Base-by-base conservation (phyloP, 176 grass and related monocot genomes). In the Carex scoparia region DNA sequence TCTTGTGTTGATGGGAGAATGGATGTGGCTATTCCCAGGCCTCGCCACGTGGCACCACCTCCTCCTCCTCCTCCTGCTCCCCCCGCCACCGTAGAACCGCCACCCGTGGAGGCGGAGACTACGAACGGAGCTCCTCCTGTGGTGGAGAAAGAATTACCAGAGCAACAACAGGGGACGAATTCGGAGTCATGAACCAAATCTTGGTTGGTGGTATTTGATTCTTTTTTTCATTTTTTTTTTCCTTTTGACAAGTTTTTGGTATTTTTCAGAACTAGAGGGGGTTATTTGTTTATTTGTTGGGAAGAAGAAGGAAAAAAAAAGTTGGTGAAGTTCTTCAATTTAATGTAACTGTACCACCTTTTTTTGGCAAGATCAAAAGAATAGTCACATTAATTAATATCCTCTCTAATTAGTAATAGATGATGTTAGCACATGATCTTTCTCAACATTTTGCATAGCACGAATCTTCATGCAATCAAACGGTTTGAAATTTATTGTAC, bases 1-100 rank as follows among this genome's bases (percentile, higher is more conserved):
- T 76, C 87, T 55, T 89, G 87, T 76, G 71, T 89, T 3, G 87
- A 89, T 54, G 87, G 87, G 1, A 85, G 78, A 30, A 35, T 81
- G 38, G 77, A 85, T 19, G 55, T 80, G 10, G 77, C 78, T 12
- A 13, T 71, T 1, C 75, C 76, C 48, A 69, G 76, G 3, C 71
- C 71, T 19, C 84, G 58, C 37, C 84, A 79, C 63, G 80, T 83
- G 38, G 63, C 44, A 54, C 10, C 60, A 3, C 42, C 60, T 6
- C 38, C 61, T 14, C 61, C 61, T 19, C 42, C 60, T 6, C 38
- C 61, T 14, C 61, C 80, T 19, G 1, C 60, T 6, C 38, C 61
- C 7, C 61, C 80, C 46, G 1, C 46, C 23, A 15, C 48, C 1
- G 48, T 51, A 51, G 48, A 51, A 51, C 80, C 61, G 12, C 80